Percentiles rank a stretch among this genome's conserved stretches.
Conservation (phyloP, 495 filamentous ascomycete species). For the Hyaloscypha hepaticicola region DNA sequence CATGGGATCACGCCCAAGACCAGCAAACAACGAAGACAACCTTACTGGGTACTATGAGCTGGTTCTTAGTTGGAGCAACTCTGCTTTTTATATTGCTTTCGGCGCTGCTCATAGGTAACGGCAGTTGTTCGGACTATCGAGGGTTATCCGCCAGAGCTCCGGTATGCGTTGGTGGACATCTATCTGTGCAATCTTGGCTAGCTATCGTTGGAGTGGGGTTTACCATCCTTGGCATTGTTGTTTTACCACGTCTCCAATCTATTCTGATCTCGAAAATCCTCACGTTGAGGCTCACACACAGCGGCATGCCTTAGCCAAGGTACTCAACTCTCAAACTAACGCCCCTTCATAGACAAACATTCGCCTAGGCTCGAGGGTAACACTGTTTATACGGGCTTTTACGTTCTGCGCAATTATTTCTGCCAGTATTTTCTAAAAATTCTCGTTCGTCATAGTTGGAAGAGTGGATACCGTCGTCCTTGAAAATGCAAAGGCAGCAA, state of each 20-base stretch:
- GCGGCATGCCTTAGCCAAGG: not conserved
- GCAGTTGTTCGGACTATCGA: not conserved
- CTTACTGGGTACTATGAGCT: constrained; percentile 5
- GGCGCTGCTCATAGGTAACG: constrained; percentile 5
- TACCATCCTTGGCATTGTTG: not conserved
- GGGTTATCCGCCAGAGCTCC: not conserved
- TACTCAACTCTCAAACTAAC: constrained; percentile 11
- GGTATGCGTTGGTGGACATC: constrained; percentile 11
- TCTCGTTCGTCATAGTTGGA: constrained; percentile 8
- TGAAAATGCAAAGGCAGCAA: not conserved
- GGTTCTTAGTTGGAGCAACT: constrained; percentile 2
- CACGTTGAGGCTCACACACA: not conserved
- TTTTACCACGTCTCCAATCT: not conserved
- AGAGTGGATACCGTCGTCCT: not conserved
- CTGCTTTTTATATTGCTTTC: not conserved
- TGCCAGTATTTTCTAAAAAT: constrained; percentile 11
- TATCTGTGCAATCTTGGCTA: constrained; percentile 13
- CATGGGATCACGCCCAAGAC: not conserved
- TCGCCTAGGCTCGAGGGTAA: not conserved
- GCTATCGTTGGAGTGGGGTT: constrained; percentile 14
- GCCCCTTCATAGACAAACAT: not conserved
- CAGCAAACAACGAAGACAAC: not conserved
- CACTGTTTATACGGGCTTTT: constrained; percentile 1
- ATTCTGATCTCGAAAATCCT: constrained; percentile 10
- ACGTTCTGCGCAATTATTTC: not conserved